Evolutionary conservation across 2,329 filamentous ascomycete species (phyloP).

Genomic region (Cytospora mali): DNA sequence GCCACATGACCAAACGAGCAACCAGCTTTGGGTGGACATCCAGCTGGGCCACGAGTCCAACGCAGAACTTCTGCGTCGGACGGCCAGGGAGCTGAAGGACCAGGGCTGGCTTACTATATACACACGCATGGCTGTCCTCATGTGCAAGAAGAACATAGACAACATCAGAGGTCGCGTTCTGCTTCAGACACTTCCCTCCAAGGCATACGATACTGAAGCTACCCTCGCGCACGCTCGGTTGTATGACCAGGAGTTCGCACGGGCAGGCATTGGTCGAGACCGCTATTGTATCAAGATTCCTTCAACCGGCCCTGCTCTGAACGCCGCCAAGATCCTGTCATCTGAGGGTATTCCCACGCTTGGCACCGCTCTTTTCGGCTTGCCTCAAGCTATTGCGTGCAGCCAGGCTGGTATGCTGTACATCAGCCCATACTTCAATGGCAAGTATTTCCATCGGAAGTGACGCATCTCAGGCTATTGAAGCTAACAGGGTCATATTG

Average conservation of each 20-base stretch:
- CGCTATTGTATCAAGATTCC: constrained; percentile 56
- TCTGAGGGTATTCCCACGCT: constrained; percentile 50
- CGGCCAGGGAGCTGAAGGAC: constrained; percentile 47
- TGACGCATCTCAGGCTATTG: background rate
- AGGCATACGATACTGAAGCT: constrained; percentile 48
- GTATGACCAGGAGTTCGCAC: constrained; percentile 50
- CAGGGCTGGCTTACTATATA: constrained; percentile 52
- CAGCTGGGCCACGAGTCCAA: constrained; percentile 49
- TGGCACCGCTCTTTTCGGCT: constrained; percentile 50
- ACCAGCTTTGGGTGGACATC: constrained; percentile 52
- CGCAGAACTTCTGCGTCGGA: constrained; percentile 44
- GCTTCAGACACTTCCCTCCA: constrained; percentile 49
- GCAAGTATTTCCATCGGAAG: constrained; percentile 32
- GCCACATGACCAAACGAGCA: constrained; percentile 53
- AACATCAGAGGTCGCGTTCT: constrained; percentile 51
- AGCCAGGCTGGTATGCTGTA: constrained; percentile 51
- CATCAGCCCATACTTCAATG: constrained; percentile 55
- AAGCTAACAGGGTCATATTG: background rate
- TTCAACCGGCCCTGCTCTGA: constrained; percentile 50
- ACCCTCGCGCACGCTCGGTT: constrained; percentile 50
- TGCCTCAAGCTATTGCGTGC: constrained; percentile 52
- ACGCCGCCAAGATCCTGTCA: constrained; percentile 46
- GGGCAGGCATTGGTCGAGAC: constrained; percentile 47
- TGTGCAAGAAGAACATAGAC: constrained; percentile 51
- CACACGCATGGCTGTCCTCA: constrained; percentile 49